Percentiles rank a stretch among this genome's conserved stretches.
These are phyloP conservation scores for Hsuehochloa calcarea DNA, from an alignment of 176 grass and related monocot genomes.

Conservation along the genomic window DNA sequence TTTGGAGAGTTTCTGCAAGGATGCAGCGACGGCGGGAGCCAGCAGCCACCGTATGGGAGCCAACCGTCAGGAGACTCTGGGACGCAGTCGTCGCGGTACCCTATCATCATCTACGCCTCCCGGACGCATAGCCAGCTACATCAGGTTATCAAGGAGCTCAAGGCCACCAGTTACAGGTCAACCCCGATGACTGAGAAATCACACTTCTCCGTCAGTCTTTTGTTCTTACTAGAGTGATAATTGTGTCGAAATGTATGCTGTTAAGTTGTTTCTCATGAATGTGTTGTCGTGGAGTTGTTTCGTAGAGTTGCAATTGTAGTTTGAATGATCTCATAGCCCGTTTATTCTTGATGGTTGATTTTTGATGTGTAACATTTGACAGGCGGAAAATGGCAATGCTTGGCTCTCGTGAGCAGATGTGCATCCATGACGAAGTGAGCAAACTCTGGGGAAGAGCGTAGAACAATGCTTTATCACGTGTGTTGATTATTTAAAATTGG, in stretches of 20 bases:
- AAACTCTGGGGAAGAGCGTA: slow-evolving; percentile 66
- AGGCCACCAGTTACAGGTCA: slow-evolving; percentile 83
- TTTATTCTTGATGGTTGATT: neutral
- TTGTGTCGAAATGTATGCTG: neutral
- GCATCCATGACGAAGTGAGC: slow-evolving; percentile 78
- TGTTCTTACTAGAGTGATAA: neutral
- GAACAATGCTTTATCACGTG: slow-evolving; percentile 51
- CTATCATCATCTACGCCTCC: slow-evolving; percentile 90
- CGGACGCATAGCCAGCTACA: slow-evolving; percentile 93
- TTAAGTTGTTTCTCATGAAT: neutral
- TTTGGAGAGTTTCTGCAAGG: slow-evolving; percentile 65
- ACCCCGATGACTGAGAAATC: neutral
- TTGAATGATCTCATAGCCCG: neutral
- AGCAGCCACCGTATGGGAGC: slow-evolving; percentile 45
- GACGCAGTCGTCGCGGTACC: slow-evolving; percentile 46
- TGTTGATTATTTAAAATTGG: slow-evolving; percentile 29
- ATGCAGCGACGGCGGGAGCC: slow-evolving; percentile 49
- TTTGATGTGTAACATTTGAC: slow-evolving; percentile 17
- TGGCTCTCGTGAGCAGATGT: slow-evolving; percentile 96
- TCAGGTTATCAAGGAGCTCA: slow-evolving; percentile 95
- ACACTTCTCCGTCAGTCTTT: neutral
- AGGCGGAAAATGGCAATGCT: slow-evolving; percentile 87
- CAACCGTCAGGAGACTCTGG: slow-evolving; percentile 31
- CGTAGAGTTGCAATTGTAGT: neutral
- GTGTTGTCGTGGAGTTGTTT: neutral